Base-by-base conservation (phyloP, 2,329 filamentous ascomycete species). In the Meredithiella fracta region DNA sequence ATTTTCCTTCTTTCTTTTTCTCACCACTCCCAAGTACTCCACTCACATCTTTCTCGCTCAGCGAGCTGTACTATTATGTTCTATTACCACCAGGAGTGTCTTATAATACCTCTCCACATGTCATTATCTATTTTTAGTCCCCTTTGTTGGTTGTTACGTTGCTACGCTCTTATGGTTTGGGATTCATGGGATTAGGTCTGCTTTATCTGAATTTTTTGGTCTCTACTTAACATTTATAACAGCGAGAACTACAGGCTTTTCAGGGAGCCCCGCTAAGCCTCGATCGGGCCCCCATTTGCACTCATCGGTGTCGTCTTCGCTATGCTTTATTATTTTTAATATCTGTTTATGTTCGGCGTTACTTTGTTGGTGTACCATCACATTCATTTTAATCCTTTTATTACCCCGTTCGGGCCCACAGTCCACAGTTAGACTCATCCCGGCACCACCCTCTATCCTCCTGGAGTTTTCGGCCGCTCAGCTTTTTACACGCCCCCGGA, bases 31-130 rank as follows among this genome's bases (percentile, higher is more conserved):
- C n/a, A n/a, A n/a, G 11, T 25, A 52, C 50, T 52, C 50, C 50
- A 52, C 50, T 51, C 47, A 51, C n/a, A n/a, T n/a, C 20, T 29
- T 22, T 20, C 50, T 52, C 50, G 50, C 34, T 52, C 17, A 17
- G 31, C 50, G 50, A 52, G 50, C 34, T 52, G 50, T 52, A 52
- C 22, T 52, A 22, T 38, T 52, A 52, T 52, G 23, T 25, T 49
- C 11, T 49, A 23, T 49, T 49, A 49, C 9, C 20, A 49, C 17
- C 40, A n/a, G 20, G 15, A n/a, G 29, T 34, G 2, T 22, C 40
- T 44, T 44, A 20, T 44, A 8, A n/a, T 44, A 44, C 17, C 15
- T 5, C 14, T 5, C 40, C 15, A 22, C 40, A 22, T 44, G 40
- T n/a, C 15, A n/a, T n/a, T 44, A 22, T 20, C 20, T 22, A n/a